Base-by-base conservation (phyloP, 768 basidiomycete genomes). In the Termitomyces sp. region DNA sequence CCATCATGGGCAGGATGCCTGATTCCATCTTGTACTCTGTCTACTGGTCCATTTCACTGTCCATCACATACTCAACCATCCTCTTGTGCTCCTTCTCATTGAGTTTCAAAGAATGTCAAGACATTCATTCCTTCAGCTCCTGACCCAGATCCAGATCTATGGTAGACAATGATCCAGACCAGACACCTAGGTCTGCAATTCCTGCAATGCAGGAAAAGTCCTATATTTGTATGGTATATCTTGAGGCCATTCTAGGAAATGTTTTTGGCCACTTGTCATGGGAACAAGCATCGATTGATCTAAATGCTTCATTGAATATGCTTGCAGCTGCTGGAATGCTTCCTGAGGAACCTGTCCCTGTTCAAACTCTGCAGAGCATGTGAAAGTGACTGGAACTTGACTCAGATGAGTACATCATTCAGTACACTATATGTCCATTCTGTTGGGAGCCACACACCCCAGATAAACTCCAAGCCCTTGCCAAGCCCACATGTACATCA, bases 51-150 rank as follows among this genome's bases (percentile, higher is more conserved):
- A n/a, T n/a, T n/a, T n/a, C n/a, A n/a, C n/a, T n/a, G n/a, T n/a
- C 6, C n/a, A 44, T 44, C n/a, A 20, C 44, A 44, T 44, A 8
- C 44, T 20, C n/a, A 9, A 44, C 7, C 12, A 32, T 15, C 32
- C 13, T 50, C 22, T 7, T 18, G 7, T 50, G 32, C 13, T 50
- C 45, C 12, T 22, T 45, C 85, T 79, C 70, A 84, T 88, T 51
- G 85, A 86, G 33, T 88, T 84, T 74, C 80, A 87, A 67, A 20
- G 4, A 9, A 45, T 20, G 22, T 7, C 13, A 5, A 24, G 12
- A 46, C 46, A 46, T 46, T 46, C 6, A 15, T 46, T 46, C 46
- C 24, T 24, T 12, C 22, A 4, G 22, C 46, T 46, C 22, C 46
- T 24, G 46, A 46, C 11, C 45, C 8, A 8, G 45, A 46, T 20